A percentile compares a stretch with the other conserved stretches of the same genome.
Conservation (phyloP, 2,329 filamentous ascomycete species). For the Penicillium thymicola region DNA sequence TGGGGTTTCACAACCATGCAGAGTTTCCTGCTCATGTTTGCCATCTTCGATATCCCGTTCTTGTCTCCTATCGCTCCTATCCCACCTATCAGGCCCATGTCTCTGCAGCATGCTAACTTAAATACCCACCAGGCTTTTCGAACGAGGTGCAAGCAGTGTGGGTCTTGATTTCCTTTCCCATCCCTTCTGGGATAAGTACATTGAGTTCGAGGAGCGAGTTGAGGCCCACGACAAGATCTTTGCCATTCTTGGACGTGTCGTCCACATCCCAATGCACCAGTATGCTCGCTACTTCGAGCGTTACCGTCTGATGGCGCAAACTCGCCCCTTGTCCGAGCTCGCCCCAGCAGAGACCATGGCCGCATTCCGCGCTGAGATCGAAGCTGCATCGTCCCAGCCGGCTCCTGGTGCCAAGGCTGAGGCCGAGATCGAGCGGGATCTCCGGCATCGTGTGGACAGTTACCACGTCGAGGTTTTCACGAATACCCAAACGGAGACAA, state of each 20-base stretch:
- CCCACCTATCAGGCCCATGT: slow-evolving; percentile 26
- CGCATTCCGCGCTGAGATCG: slow-evolving; percentile 68
- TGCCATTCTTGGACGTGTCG: slow-evolving; percentile 74
- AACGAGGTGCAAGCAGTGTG: slow-evolving; percentile 78
- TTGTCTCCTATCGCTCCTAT: slow-evolving; percentile 27
- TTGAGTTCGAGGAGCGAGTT: slow-evolving; percentile 91
- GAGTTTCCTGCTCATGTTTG: slow-evolving; percentile 42
- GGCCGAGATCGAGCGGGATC: slow-evolving; percentile 76
- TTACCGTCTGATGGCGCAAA: slow-evolving; percentile 73
- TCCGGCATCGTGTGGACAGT: slow-evolving; percentile 74
- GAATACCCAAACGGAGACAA: slow-evolving; percentile 79
- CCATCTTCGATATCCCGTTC: slow-evolving; percentile 38
- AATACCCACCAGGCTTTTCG: slow-evolving; percentile 68
- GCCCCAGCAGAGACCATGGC: slow-evolving; percentile 65
- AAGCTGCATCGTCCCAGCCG: slow-evolving; percentile 48
- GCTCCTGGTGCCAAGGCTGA: slow-evolving; percentile 57
- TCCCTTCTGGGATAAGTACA: slow-evolving; percentile 98
- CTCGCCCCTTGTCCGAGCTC: slow-evolving; percentile 69
- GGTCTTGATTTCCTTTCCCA: slow-evolving; percentile 92
- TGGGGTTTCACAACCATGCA: slow-evolving; percentile 37
- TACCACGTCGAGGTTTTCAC: slow-evolving; percentile 79
- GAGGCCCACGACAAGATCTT: slow-evolving; percentile 84
- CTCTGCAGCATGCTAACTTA: slow-evolving; percentile 40
- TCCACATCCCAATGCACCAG: slow-evolving; percentile 90
- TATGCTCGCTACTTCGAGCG: slow-evolving; percentile 93